Evolutionary conservation across 257 asterid species (phyloP), one percentile per base, ranked within the genome.

Genomic region (Mentha longifolia): DNA sequence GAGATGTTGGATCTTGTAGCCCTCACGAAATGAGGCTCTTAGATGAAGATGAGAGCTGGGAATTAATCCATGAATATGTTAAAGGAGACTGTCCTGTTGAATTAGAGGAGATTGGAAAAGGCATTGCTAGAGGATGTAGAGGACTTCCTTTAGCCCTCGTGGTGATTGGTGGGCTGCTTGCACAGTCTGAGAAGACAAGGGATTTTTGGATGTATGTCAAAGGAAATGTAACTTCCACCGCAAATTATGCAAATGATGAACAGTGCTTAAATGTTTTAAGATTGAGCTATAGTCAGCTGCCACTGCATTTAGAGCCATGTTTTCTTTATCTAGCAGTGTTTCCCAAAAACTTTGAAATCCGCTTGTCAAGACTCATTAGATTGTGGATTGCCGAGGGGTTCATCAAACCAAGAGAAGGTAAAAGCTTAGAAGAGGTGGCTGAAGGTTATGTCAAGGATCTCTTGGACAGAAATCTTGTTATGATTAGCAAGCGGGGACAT

Each of bases 301-400:
- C 82, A 10, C 11, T 59, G 9, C 66, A 74, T 30, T 49, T 78
- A 7, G 73, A 78, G 16, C 71, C 72, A 31, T 78, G 82, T 61
- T 68, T 78, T 17, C 71, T 77, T 6, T 77, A 73, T 56, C 3
- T 77, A 13, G 61, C 78, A 2, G 17, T 39, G 61, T 73, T 66
- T 35, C 78, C 77, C 0, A 71, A 63, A 57, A 72, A 63, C 56
- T 3, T 0, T 50, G 20, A 33, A 2, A 62, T 78, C 16, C 20
- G n/a, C 6, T 20, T 51, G 7, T 16, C 62, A 13, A 45, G 20
- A 3, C 57, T 78, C 11, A 65, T 55, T 33, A 60, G 28, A 31
- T 56, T 68, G 30, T 78, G 82, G 79, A 64, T 63, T 47, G 66
- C 76, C 12, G 76, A 78, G 37, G 82, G 82, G 39, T 59, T 78